Percentiles rank a stretch among this genome's conserved stretches.
These are phyloP conservation scores for Henckelia pumila DNA, from an alignment of 257 asterid species.

Conservation along the genomic window DNA sequence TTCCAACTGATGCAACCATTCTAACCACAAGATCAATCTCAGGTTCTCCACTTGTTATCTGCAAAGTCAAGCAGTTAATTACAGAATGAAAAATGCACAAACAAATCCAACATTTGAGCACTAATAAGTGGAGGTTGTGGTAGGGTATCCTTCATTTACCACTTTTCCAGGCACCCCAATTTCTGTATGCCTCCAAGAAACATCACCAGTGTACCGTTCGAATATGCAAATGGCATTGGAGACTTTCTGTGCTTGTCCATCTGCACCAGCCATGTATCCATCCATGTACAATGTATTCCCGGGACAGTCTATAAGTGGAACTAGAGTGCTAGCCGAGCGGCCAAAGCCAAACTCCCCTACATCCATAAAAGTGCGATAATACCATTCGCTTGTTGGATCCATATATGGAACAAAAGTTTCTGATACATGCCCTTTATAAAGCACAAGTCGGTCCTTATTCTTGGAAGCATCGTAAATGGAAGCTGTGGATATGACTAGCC, in stretches of 20 bases:
- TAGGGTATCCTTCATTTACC: constrained; percentile 29
- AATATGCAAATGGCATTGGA: constrained; percentile 55
- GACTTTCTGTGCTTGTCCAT: constrained; percentile 43
- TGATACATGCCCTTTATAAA: constrained; percentile 66
- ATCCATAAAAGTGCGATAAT: constrained; percentile 66
- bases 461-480: constrained; percentile 33
- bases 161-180: constrained; percentile 56
- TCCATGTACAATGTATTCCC: constrained; percentile 51
- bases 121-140: neutral
- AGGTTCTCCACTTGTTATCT: constrained; percentile 51
- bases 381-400: constrained; percentile 73
- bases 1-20: constrained; percentile 75
- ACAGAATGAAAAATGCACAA: neutral
- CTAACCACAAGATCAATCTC: constrained; percentile 62
- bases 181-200: constrained; percentile 80
- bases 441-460: constrained; percentile 43
- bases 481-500: constrained; percentile 59
- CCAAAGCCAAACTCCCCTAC: constrained; percentile 82
- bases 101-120: neutral
- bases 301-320: constrained; percentile 58
- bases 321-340: constrained; percentile 53
- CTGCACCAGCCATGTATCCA: constrained; percentile 54
- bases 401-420: constrained; percentile 83
- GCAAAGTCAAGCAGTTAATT: constrained; percentile 19
- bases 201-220: constrained; percentile 47